phyloP scores from a whole-genome alignment of 805 yeast species.

The Nakazawaea ernobii region DNA sequence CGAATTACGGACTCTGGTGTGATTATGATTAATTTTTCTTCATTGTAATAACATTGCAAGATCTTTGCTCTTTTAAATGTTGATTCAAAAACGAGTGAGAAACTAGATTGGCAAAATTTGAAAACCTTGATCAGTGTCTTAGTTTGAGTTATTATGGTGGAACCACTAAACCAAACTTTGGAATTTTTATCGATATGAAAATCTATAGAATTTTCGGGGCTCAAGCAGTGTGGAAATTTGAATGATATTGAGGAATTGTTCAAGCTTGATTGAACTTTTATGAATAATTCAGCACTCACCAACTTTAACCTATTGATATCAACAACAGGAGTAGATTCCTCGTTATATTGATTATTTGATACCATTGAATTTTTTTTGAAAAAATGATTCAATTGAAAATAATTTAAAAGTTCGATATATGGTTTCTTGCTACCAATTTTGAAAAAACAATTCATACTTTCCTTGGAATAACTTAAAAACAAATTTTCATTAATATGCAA shows the following conservation, averaged over 20 bases:
- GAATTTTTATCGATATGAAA: background rate
- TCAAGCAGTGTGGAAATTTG: background rate
- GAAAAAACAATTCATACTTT: conserved; percentile 3
- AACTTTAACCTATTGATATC: background rate
- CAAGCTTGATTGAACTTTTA: conserved; percentile 1
- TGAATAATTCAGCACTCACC: background rate
- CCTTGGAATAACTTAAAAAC: conserved; percentile 3
- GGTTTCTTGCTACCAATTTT: background rate
- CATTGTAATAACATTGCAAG: background rate
- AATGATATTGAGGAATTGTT: background rate
- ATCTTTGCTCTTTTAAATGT: no score
- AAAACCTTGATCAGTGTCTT: background rate
- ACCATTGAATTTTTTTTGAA: background rate
- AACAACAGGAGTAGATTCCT: conserved; percentile 1
- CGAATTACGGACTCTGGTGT: background rate
- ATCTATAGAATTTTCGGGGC: no score
- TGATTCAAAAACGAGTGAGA: no score
- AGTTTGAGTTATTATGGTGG: background rate
- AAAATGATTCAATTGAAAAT: background rate
- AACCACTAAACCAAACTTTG: background rate
- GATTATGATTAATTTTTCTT: background rate
- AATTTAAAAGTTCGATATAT: conserved; percentile 5
- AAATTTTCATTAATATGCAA: conserved; percentile 5
- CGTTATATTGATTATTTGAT: background rate
- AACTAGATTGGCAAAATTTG: background rate